A percentile compares a stretch with the other conserved stretches of the same genome.
Conservation (phyloP, 129 eudicot species). For the Flaveria ramosissima region DNA sequence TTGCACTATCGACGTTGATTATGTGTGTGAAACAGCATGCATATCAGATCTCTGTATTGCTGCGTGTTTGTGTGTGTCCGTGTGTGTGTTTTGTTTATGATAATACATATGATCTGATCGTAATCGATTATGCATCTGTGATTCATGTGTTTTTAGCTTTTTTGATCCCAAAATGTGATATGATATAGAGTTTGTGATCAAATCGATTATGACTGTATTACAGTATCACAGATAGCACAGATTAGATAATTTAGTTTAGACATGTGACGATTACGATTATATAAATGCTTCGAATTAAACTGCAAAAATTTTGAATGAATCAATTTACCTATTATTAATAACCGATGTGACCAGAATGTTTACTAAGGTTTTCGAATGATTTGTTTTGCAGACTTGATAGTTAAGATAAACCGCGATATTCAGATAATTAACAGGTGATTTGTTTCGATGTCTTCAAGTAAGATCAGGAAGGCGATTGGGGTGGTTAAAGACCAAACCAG, state of each 20-base stretch:
- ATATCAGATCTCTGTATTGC: conserved; percentile 5
- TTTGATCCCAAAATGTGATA: conserved; percentile 5
- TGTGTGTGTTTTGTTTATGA: no score
- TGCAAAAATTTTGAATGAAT: no score
- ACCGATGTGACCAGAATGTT: no score
- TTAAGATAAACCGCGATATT: neutral
- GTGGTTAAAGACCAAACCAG: conserved; percentile 86
- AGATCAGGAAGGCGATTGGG: conserved; percentile 68
- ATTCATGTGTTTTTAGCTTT: neutral
- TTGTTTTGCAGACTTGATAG: conserved; percentile 23
- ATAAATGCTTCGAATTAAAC: no score
- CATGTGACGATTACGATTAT: no score
- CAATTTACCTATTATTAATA: no score
- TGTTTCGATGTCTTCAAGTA: conserved; percentile 46
- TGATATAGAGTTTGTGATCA: conserved; percentile 10
- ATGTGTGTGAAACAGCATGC: neutral
- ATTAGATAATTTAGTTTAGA: no score
- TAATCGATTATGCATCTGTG: conserved; percentile 7
- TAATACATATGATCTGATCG: neutral
- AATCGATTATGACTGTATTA: neutral
- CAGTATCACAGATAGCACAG: no score
- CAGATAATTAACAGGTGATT: conserved; percentile 6
- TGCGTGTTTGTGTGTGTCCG: conserved; percentile 13
- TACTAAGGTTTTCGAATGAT: neutral
- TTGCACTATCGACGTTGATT: conserved; percentile 6